phyloP scores from a whole-genome alignment of 371 early-diverging fungal genomes.

The Funneliformis caledonium region DNA sequence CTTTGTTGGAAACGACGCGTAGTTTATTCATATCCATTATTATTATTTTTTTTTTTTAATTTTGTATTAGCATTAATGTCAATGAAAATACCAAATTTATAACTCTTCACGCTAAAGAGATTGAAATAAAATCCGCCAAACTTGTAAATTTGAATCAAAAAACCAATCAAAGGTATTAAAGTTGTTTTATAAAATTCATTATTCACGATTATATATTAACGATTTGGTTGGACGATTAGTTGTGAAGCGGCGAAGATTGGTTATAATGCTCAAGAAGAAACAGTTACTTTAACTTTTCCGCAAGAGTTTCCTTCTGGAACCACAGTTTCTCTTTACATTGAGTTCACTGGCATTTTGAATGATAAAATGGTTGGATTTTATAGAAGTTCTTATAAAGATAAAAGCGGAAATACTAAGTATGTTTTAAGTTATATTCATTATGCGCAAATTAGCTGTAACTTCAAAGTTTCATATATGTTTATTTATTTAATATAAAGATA shows the following conservation, averaged over 20 bases:
- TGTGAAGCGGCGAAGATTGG: not conserved
- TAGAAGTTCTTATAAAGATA: slow-evolving; percentile 71
- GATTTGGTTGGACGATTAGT: not conserved
- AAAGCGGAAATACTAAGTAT: slow-evolving; percentile 61
- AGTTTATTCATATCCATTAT: no score
- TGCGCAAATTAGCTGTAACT: not conserved
- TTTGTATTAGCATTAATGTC: slow-evolving; percentile 49
- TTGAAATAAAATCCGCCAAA: slow-evolving; percentile 50
- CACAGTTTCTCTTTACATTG: slow-evolving; percentile 55
- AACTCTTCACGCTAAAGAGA: slow-evolving; percentile 63
- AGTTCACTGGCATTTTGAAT: slow-evolving; percentile 75
- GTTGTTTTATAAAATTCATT: not conserved
- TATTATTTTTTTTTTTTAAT: not conserved
- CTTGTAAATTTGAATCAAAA: slow-evolving; percentile 41
- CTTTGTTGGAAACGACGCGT: not conserved
- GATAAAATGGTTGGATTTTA: slow-evolving; percentile 90
- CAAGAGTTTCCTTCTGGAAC: slow-evolving; percentile 55
- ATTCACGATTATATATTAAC: not conserved
- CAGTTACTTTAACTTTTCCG: slow-evolving; percentile 64
- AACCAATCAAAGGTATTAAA: not conserved
- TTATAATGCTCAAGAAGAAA: slow-evolving; percentile 59
- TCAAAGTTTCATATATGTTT: not conserved
- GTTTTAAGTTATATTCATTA: not conserved
- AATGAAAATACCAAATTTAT: slow-evolving; percentile 59
- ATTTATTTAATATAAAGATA: slow-evolving; percentile 45